Evolutionary conservation across 2,329 filamentous ascomycete species (phyloP).

Genomic region (Chalaropsis ovoidea): DNA sequence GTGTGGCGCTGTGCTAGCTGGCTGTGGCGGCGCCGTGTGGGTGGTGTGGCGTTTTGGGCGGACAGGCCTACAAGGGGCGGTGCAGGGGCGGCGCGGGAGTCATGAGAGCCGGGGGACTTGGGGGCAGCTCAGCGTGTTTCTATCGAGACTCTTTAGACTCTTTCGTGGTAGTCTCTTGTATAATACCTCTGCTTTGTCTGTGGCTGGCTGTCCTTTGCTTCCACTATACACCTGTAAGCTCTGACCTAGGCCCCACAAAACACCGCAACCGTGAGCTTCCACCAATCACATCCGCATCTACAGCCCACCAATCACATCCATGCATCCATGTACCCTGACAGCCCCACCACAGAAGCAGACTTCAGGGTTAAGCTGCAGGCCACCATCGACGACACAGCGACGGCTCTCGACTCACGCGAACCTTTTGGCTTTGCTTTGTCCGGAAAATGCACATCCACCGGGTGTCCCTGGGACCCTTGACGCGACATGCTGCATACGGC

Average conservation of each 20-base stretch:
- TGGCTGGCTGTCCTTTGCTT: not conserved
- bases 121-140: too few relatives aligned
- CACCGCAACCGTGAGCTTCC: not conserved
- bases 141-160: too few relatives aligned
- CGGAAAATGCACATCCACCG: not conserved
- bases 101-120: too few relatives aligned
- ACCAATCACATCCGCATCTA: not conserved
- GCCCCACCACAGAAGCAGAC: not conserved
- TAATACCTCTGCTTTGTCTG: not conserved
- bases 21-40: not conserved
- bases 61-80: too few relatives aligned
- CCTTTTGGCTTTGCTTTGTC: not conserved
- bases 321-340: not conserved
- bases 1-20: not conserved
- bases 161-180: too few relatives aligned
- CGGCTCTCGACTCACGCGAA: too few relatives aligned
- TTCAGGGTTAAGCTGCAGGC: not conserved
- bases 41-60: not conserved
- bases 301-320: not conserved
- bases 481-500: not conserved
- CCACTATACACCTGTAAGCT: not conserved
- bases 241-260: not conserved
- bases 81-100: too few relatives aligned
- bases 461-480: not conserved
- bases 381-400: not conserved